phyloP scores from a whole-genome alignment of 345 rosid genomes.

The Lepidium aucheri region DNA sequence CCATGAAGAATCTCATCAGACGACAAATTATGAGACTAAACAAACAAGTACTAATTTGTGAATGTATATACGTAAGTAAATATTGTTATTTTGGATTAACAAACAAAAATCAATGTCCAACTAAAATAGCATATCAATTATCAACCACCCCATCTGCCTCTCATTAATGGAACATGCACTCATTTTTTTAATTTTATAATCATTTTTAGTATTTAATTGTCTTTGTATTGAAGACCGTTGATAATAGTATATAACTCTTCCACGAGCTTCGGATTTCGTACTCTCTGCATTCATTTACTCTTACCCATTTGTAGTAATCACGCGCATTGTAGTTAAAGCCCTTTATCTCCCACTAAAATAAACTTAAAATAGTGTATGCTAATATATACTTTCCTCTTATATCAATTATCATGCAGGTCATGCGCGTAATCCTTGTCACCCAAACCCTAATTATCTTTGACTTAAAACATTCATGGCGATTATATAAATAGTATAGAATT shows the following conservation, averaged over 20 bases:
- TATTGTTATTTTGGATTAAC: constrained; percentile 7
- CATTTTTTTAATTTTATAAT: not conserved
- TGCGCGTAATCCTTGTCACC: not conserved
- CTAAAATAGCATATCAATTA: constrained; percentile 21
- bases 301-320: constrained; percentile 6
- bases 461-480: not conserved
- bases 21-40: constrained; percentile 7
- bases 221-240: not conserved
- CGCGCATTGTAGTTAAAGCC: constrained; percentile 3
- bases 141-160: constrained; percentile 27
- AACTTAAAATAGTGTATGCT: not conserved
- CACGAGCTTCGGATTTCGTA: constrained; percentile 18
- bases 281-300: not conserved
- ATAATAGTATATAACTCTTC: not conserved
- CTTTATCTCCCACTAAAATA: not conserved
- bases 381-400: not conserved
- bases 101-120: constrained; percentile 11
- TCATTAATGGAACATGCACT: constrained; percentile 25
- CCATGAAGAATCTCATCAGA: not conserved
- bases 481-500: not conserved
- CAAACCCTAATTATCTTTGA: not conserved
- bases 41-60: not conserved
- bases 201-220: not conserved
- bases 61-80: not conserved
- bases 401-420: not conserved